Base-by-base conservation (phyloP, 179 eudicot genomes). In the Camellia oleifera region DNA sequence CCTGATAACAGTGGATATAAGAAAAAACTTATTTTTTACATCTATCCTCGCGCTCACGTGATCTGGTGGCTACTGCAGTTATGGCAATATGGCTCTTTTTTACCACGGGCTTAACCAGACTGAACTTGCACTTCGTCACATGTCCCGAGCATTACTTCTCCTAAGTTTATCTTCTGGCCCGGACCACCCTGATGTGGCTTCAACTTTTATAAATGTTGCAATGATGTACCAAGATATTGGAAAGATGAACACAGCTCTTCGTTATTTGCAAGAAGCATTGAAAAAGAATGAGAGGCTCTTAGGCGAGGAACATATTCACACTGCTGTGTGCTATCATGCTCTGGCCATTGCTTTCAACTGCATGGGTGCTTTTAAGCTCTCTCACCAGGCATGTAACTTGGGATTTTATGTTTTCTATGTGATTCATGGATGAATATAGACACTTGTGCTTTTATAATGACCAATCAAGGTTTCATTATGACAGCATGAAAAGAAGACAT, bases 141-240 rank as follows among this genome's bases (percentile, higher is more conserved):
- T 96, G 98, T 85, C 96, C 13, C 92, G 99, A 54, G 99, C 99
- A 40, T 81, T 96, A 80, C 91, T 96, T 78, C 87, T 94, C 62
- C 77, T 96, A 69, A 88, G 96, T 84, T 87, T 94, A 82, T 96
- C 99, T 17, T 96, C 92, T 75, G 99, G 99, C 65, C 91, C 99
- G 26, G 98, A 96, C 86, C 98, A 96, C 81, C 99, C 99, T 73
- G 98, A 96, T 82, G 97, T 96, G 70, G 98, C 98, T 74, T 94
- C 99, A 42, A 94, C 97, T 13, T 96, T 90, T 78, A 91, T 96
- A 63, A 96, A 96, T 84, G 95, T 96, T 81, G 98, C 99, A 75
- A 96, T 96, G 99, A 96, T 96, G 99, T 94, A 91, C 81, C 99
- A 96, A 89, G 99, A 96, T 88, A 90, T 90, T 46, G 93, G 92